phyloP scores from a whole-genome alignment of 2,329 filamentous ascomycete species.

The Zarea fungicola region DNA sequence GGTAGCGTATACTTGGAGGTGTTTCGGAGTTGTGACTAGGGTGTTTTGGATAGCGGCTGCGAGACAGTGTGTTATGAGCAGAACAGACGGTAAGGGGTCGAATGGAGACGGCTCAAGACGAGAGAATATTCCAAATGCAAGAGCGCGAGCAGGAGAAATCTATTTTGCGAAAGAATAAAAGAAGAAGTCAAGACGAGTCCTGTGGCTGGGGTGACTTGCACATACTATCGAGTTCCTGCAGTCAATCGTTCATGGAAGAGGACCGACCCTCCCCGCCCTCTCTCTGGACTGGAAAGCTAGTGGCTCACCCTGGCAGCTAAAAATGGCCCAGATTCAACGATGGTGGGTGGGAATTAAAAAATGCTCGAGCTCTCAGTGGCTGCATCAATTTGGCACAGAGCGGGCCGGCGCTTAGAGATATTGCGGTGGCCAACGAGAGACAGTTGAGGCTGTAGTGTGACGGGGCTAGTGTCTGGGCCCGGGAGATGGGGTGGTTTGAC shows the following conservation, averaged over 20 bases:
- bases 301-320: not conserved
- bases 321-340: constrained; percentile 16
- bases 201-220: constrained; percentile 5
- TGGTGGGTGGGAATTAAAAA: constrained; percentile 20
- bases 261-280: not conserved
- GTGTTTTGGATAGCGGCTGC: constrained; percentile 11
- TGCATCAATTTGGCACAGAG: constrained; percentile 24
- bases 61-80: no score
- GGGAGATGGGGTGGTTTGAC: constrained; percentile 2
- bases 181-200: not conserved
- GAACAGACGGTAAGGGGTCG: no score
- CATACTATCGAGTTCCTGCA: constrained; percentile 6
- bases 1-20: not conserved
- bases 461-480: constrained; percentile 11
- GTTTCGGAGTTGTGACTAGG: constrained; percentile 9
- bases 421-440: constrained; percentile 13
- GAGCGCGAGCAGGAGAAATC: constrained; percentile 1
- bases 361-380: constrained; percentile 20
- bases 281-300: not conserved
- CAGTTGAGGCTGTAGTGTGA: constrained; percentile 11
- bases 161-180: constrained; percentile 8
- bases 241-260: not conserved
- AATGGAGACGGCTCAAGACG: not conserved
- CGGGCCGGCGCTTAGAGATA: constrained; percentile 22
- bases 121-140: not conserved